Conservation (phyloP, 78 protist species). For the Pigoraptor vietnamica region DNA sequence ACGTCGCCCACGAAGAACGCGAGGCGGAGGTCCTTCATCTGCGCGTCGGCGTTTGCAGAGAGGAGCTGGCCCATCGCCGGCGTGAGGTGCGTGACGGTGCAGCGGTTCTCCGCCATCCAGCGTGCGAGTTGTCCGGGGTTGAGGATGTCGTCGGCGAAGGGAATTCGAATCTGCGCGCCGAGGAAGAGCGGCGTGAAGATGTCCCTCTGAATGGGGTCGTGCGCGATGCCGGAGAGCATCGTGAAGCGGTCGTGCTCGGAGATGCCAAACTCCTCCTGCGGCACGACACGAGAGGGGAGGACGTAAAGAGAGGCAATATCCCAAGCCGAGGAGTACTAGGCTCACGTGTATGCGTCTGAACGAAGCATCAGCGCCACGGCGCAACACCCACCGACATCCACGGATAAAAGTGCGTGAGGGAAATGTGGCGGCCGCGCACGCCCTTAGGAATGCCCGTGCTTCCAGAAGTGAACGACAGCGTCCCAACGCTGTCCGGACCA, state of each 20-base stretch:
- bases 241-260: conserved; percentile 26
- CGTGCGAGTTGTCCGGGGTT: conserved; percentile 59
- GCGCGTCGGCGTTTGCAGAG: conserved; percentile 31
- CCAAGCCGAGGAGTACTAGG: too few relatives aligned
- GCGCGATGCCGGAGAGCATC: conserved; percentile 77
- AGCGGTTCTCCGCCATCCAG: conserved; percentile 40
- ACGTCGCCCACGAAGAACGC: conserved; percentile 73
- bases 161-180: conserved; percentile 68
- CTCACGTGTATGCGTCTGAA: too few relatives aligned
- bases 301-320: too few relatives aligned
- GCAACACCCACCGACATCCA: conserved; percentile 55
- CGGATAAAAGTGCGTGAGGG: conserved; percentile 76
- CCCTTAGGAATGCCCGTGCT: conserved; percentile 9
- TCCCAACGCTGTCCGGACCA: conserved; percentile 25
- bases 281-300: background rate
- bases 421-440: conserved; percentile 59
- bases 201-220: conserved; percentile 84
- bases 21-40: conserved; percentile 15
- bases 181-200: conserved; percentile 75
- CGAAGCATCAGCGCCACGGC: too few relatives aligned
- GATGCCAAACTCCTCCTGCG: background rate
- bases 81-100: conserved; percentile 57
- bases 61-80: conserved; percentile 79
- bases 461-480: conserved; percentile 63
- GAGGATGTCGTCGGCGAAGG: conserved; percentile 46